Evolutionary conservation across 495 filamentous ascomycete species (phyloP), one percentile per base, ranked within the genome.

Genomic region (Daldinia vernicosa): DNA sequence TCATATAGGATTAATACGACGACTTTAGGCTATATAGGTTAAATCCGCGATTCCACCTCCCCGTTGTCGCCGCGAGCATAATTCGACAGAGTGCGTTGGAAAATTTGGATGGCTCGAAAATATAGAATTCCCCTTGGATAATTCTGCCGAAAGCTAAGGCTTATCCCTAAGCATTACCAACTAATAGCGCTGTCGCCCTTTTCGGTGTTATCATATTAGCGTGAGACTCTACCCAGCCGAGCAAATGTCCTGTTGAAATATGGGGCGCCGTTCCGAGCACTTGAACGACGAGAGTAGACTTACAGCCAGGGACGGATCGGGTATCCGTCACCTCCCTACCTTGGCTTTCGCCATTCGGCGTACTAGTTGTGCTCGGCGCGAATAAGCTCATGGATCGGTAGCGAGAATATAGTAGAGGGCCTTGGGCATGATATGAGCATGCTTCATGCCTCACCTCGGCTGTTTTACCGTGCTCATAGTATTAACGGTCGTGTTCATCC

Each of bases 1-100:
- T 67, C 47, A 72, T 64, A 53, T 64, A 64, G 3, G n/a, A 43
- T 72, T 56, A 67, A 67, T 67, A 55, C 40, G 58, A 64, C 54
- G n/a, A 24, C 64, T 67, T 67, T 60, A 72, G 69, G 63, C 69
- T 72, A 67, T 71, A 67, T 60, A 50, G 69, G 69, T 39, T 67
- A 67, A 71, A 71, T 59, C 30, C 35, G 45, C 35, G 19, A 50
- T 63, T 22, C 53, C 68, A 40, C 37, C 17, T 24, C 55, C 27
- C 28, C 61, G 61, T 39, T 51, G 50, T 40, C 24, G 4, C 11
- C 5, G 12, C 24, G 11, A 52, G 52, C 17, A 53, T n/a, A 26
- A 24, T 60, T 51, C 30, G 14, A 51, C 53, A 50, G 30, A 6
- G 22, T 45, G 37, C 6, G 27, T 45, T 47, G 15, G 24, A 45